Percentiles rank a stretch among this genome's conserved stretches.
Evolutionary conservation across 768 basidiomycete species (phyloP).

Genomic region (Panaeolus papilionaceus): DNA sequence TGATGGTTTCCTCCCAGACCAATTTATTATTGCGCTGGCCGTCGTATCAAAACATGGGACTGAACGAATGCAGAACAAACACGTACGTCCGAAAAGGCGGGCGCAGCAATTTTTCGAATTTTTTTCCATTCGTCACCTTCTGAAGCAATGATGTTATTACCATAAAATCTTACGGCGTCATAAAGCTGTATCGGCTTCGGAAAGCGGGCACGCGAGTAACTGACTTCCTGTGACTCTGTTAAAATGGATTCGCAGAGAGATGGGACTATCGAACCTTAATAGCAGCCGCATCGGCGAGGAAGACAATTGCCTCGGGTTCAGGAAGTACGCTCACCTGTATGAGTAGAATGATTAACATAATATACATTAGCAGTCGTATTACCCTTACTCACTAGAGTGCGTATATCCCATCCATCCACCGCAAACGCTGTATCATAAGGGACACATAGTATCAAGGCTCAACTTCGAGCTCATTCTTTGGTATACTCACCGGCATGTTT

Average conservation of each 20-base stretch:
- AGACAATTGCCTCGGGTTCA: slow-evolving; percentile 25
- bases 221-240: slow-evolving; percentile 23
- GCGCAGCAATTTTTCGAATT: slow-evolving; percentile 62
- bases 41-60: background rate
- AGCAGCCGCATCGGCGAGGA: slow-evolving; percentile 19
- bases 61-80: background rate
- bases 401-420: slow-evolving; percentile 41
- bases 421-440: slow-evolving; percentile 32
- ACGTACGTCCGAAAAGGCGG: slow-evolving; percentile 65
- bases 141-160: slow-evolving; percentile 63
- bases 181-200: slow-evolving; percentile 25
- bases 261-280: slow-evolving; percentile 13
- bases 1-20: slow-evolving; percentile 51
- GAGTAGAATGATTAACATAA: too few species aligned
- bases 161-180: slow-evolving; percentile 50
- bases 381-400: slow-evolving; percentile 35
- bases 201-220: slow-evolving; percentile 21
- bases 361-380: too few species aligned
- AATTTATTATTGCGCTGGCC: slow-evolving; percentile 48
- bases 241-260: slow-evolving; percentile 17
- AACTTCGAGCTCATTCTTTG: background rate
- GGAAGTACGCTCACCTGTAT: slow-evolving; percentile 36
- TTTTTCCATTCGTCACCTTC: slow-evolving; percentile 71
- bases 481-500: slow-evolving; percentile 37
- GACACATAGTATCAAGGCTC: too few species aligned